Evolutionary conservation across 495 filamentous ascomycete genomes (phyloP).

Genomic region (Lepidopterella palustris): DNA sequence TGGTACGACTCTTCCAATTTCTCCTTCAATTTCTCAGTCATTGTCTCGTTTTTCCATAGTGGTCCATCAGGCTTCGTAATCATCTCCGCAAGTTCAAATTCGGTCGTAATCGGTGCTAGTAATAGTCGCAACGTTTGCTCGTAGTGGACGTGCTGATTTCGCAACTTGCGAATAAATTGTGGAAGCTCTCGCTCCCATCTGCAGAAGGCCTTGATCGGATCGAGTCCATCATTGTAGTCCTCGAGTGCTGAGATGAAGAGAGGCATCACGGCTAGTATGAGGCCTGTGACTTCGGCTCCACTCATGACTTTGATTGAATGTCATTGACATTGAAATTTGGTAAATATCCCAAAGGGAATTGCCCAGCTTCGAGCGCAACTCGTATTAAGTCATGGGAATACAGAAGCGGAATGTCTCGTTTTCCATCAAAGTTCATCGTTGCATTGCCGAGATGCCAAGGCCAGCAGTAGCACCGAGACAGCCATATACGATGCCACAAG

Average conservation of each 20-base stretch:
- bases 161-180: slow-evolving; percentile 23
- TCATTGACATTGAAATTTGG: not conserved
- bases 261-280: slow-evolving; percentile 15
- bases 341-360: not conserved
- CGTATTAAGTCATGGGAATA: no score
- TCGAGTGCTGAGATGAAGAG: slow-evolving; percentile 17
- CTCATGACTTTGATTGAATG: slow-evolving; percentile 6
- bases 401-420: no score
- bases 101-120: slow-evolving; percentile 27
- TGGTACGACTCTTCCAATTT: slow-evolving; percentile 26
- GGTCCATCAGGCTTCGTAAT: slow-evolving; percentile 19
- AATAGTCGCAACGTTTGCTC: slow-evolving; percentile 23
- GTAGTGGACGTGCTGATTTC: slow-evolving; percentile 29
- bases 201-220: slow-evolving; percentile 22
- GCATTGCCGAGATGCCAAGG: no score
- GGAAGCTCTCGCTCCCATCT: slow-evolving; percentile 24
- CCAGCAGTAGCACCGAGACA: no score
- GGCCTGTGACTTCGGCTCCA: slow-evolving; percentile 22
- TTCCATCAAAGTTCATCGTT: no score
- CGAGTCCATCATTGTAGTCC: slow-evolving; percentile 23
- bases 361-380: not conserved
- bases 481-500: no score
- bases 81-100: slow-evolving; percentile 28
- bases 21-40: slow-evolving; percentile 17
- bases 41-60: slow-evolving; percentile 20